Conservation (phyloP, 345 rosid species). For the Pistacia vera region DNA sequence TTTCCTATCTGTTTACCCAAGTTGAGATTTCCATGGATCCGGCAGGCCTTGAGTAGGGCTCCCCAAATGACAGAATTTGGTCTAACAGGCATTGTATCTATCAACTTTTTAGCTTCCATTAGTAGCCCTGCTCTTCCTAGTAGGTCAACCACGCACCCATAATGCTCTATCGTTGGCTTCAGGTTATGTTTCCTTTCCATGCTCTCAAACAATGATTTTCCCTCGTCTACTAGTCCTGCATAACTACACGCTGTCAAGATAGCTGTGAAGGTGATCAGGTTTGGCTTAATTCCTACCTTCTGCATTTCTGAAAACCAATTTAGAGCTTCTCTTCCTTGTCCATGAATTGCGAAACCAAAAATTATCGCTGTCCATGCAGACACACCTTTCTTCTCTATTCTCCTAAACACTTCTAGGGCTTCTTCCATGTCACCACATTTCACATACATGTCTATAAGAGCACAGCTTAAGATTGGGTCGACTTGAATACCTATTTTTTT, state of each 20-base stretch:
- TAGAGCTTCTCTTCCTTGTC: slow-evolving; percentile 62
- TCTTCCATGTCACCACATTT: slow-evolving; percentile 68
- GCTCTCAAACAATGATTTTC: slow-evolving; percentile 49
- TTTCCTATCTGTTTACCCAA: slow-evolving; percentile 62
- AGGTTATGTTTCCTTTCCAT: slow-evolving; percentile 45
- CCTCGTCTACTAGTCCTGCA: slow-evolving; percentile 61
- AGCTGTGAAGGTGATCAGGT: slow-evolving; percentile 64
- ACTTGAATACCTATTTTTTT: slow-evolving; percentile 23
- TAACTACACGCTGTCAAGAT: slow-evolving; percentile 73
- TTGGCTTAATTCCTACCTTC: slow-evolving; percentile 59
- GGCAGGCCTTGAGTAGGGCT: slow-evolving; percentile 66
- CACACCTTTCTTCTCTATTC: slow-evolving; percentile 41
- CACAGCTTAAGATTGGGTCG: slow-evolving; percentile 55
- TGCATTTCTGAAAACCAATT: slow-evolving; percentile 56
- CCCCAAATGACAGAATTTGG: slow-evolving; percentile 75
- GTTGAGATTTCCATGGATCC: slow-evolving; percentile 47
- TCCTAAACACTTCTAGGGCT: slow-evolving; percentile 48
- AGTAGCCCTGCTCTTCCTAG: slow-evolving; percentile 75
- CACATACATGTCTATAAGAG: slow-evolving; percentile 71
- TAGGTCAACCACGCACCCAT: slow-evolving; percentile 81
- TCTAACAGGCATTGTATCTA: slow-evolving; percentile 54
- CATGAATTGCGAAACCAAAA: slow-evolving; percentile 66
- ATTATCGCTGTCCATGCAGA: slow-evolving; percentile 70
- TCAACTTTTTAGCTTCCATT: slow-evolving; percentile 48
- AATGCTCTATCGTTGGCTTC: slow-evolving; percentile 72